Evolutionary conservation across 306 rosid species (phyloP), one percentile per base, ranked within the genome.

Genomic region (Herpetospermum pedunculosum): DNA sequence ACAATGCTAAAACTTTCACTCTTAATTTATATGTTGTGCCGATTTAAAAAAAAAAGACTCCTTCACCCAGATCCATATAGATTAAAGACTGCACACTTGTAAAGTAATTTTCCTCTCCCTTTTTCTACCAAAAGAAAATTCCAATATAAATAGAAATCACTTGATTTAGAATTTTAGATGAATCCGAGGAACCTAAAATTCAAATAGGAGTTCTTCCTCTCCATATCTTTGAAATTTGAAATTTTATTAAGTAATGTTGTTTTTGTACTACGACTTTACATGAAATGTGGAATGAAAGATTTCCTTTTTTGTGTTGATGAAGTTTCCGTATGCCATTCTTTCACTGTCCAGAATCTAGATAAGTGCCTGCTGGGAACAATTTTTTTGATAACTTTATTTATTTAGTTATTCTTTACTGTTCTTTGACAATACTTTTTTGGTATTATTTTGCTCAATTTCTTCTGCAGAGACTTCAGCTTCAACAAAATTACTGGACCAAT

Each of bases 381-480:
- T 26, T 57, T 26, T 2, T 41, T 41, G 19, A 57, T 37, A 19
- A 67, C 72, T 23, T 60, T 29, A 34, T 60, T 30, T 4, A 60
- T 21, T 21, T 70, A 16, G 15, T 28, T 28, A 46, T 70, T 28
- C 37, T 43, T 25, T 15, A 46, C 16, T 70, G 21, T 70, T 70
- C 41, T 46, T 26, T 47, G 74, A 47, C 74, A 46, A 47, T 15
- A 28, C 26, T 9, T 7, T 28, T 47, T 47, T 47, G 57, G 0
- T 16, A 18, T 46, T 70, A 3, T 70, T 70, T 70, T 47, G 25
- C 18, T 70, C 21, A 18, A 46, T 70, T 28, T 70, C 8, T 70
- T 29, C 54, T 79, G 70, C 94, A 93, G 97, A 83, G 98, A 93
- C 76, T 88, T 93, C 68, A 87, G 98, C 84, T 89, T 83, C 72